These are phyloP conservation scores for Chondrus crispus DNA, from an alignment of 23 red algal genomes.

Conservation along the genomic window DNA sequence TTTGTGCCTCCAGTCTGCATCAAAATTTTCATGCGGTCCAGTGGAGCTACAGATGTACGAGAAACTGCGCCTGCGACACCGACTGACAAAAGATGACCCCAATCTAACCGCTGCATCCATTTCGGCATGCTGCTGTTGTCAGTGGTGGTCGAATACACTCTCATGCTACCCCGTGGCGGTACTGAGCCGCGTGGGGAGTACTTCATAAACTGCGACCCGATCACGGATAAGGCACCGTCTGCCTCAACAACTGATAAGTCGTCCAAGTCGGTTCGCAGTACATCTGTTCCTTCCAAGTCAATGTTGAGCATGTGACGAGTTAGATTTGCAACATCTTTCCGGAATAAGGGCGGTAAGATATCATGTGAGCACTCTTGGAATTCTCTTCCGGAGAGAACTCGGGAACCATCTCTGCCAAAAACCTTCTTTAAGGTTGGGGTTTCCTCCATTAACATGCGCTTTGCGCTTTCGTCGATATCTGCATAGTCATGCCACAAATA, in stretches of 20 bases:
- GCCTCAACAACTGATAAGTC: slow-evolving; percentile 40
- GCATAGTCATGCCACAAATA: slow-evolving; percentile 74
- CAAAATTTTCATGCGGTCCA: slow-evolving; percentile 95
- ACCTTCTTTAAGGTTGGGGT: slow-evolving; percentile 35
- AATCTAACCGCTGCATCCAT: slow-evolving; percentile 11
- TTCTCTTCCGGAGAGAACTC: slow-evolving; percentile 71
- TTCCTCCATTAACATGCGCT: slow-evolving; percentile 24
- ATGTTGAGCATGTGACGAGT: slow-evolving; percentile 77
- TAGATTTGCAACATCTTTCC: slow-evolving; percentile 65
- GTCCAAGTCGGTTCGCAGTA: background rate
- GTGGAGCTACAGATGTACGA: slow-evolving; percentile 81
- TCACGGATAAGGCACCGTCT: slow-evolving; percentile 6
- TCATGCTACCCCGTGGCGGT: background rate
- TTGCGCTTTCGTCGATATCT: slow-evolving; percentile 45
- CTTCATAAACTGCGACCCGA: slow-evolving; percentile 48
- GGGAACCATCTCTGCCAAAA: slow-evolving; percentile 82
- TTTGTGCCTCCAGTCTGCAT: slow-evolving; percentile 49
- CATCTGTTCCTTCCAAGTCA: slow-evolving; percentile 16
- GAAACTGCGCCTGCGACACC: slow-evolving; percentile 67
- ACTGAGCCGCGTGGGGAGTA: background rate
- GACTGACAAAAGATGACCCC: slow-evolving; percentile 60
- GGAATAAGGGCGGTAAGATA: slow-evolving; percentile 74
- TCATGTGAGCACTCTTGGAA: slow-evolving; percentile 63
- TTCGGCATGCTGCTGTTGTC: background rate
- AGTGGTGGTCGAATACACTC: background rate